Percentiles rank a stretch among this genome's conserved stretches.
These are phyloP conservation scores for Hypoxylon lienhwacheense DNA, from an alignment of 495 filamentous ascomycete species.

Conservation along the genomic window DNA sequence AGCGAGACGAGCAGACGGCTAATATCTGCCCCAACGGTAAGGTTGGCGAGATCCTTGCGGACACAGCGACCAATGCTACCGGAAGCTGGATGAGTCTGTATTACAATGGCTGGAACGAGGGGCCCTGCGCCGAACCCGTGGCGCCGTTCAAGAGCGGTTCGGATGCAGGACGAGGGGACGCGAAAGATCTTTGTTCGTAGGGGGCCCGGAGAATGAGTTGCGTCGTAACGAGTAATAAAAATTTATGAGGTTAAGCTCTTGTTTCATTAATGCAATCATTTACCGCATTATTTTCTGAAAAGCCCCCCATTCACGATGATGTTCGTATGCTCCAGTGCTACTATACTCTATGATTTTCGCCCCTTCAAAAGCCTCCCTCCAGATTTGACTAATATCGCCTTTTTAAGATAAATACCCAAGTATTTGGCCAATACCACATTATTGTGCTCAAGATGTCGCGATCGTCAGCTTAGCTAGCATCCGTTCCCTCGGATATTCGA, in stretches of 20 bases:
- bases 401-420: too few species aligned
- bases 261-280: slow-evolving; percentile 3
- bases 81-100: slow-evolving; percentile 32
- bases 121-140: slow-evolving; percentile 30
- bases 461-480: too few species aligned
- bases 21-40: slow-evolving; percentile 36
- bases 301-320: too few species aligned
- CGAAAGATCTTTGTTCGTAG: slow-evolving; percentile 16
- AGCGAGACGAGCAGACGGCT: neutral
- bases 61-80: neutral
- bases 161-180: slow-evolving; percentile 20
- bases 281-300: neutral
- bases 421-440: too few species aligned
- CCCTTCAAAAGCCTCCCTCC: too few species aligned
- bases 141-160: slow-evolving; percentile 19
- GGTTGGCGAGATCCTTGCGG: slow-evolving; percentile 19
- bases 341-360: too few species aligned
- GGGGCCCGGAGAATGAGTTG: neutral
- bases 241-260: neutral
- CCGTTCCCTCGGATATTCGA: too few species aligned
- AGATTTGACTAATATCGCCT: too few species aligned
- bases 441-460: too few species aligned
- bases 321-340: too few species aligned
- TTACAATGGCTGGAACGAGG: slow-evolving; percentile 39
- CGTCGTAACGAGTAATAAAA: neutral